phyloP scores from a whole-genome alignment of 176 grass and related monocot genomes.

The Oropetium thomaeum region DNA sequence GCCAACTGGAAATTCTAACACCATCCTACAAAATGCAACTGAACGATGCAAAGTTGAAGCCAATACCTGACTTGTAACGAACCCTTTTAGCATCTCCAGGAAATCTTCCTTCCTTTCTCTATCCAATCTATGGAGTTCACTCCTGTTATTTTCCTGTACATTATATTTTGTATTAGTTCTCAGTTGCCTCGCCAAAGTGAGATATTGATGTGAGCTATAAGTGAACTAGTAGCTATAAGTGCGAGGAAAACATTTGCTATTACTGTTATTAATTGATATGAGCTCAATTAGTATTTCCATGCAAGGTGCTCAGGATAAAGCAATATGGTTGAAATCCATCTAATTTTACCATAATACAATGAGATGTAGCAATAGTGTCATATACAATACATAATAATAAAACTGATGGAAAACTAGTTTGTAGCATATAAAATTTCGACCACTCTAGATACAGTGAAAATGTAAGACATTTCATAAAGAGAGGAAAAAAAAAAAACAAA shows the following conservation, averaged over 20 bases:
- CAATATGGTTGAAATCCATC: neutral
- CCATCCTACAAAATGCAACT: neutral
- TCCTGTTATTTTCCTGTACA: slow-evolving; percentile 82
- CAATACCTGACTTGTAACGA: slow-evolving; percentile 85
- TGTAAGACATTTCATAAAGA: neutral
- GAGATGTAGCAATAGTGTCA: neutral
- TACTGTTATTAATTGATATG: neutral
- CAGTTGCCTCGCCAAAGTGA: neutral
- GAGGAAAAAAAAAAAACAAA: slow-evolving; percentile 10
- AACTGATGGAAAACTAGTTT: neutral
- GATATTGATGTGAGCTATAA: no score
- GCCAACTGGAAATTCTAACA: neutral
- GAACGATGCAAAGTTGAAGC: neutral
- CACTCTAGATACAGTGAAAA: neutral
- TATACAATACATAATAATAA: neutral
- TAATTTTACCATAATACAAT: neutral
- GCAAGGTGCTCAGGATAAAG: neutral
- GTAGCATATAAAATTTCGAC: slow-evolving; percentile 12
- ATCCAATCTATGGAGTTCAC: slow-evolving; percentile 77
- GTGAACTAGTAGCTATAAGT: no score
- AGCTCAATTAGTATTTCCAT: neutral
- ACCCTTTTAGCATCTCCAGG: slow-evolving; percentile 83
- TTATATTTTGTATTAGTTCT: neutral
- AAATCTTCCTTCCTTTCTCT: slow-evolving; percentile 79
- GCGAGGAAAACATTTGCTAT: neutral